Percentiles rank a stretch among this genome's conserved stretches.
Evolutionary conservation across 1,284 basidiomycete genomes (phyloP).

Genomic region (Puccinia novopanici): DNA sequence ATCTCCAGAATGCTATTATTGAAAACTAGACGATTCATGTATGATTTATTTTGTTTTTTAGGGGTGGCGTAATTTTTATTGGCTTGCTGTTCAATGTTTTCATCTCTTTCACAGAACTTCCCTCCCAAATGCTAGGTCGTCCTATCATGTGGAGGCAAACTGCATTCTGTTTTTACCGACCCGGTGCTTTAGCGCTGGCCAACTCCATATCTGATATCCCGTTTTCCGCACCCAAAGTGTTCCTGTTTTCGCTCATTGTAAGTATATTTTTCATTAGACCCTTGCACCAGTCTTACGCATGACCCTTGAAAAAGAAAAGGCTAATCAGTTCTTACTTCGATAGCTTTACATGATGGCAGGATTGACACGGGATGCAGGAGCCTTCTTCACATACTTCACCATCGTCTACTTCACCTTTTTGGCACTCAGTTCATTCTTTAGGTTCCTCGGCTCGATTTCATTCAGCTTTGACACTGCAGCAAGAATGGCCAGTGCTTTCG

Average conservation of each 20-base stretch:
- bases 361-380: constrained; percentile 61
- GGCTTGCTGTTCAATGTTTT: constrained; percentile 49
- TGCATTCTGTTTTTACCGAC: constrained; percentile 78
- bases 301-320: background rate
- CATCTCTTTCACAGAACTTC: constrained; percentile 52
- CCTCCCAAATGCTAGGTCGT: constrained; percentile 63
- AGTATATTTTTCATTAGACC: constrained; percentile 55
- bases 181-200: constrained; percentile 71
- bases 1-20: background rate
- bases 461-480: constrained; percentile 63
- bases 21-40: background rate
- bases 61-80: constrained; percentile 78
- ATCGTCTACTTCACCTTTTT: constrained; percentile 56
- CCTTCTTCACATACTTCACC: constrained; percentile 62
- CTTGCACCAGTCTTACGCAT: too few relatives aligned
- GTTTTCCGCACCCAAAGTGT: constrained; percentile 62
- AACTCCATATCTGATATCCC: constrained; percentile 63
- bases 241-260: constrained; percentile 62
- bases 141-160: constrained; percentile 68
- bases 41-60: constrained; percentile 53
- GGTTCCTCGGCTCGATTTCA: constrained; percentile 62
- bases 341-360: constrained; percentile 60
- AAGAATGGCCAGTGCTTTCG: constrained; percentile 61
- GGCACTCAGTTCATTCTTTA: constrained; percentile 61
- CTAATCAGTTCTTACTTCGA: background rate